phyloP scores from a whole-genome alignment of 1,284 basidiomycete genomes.

The Trichosporon inkin region DNA sequence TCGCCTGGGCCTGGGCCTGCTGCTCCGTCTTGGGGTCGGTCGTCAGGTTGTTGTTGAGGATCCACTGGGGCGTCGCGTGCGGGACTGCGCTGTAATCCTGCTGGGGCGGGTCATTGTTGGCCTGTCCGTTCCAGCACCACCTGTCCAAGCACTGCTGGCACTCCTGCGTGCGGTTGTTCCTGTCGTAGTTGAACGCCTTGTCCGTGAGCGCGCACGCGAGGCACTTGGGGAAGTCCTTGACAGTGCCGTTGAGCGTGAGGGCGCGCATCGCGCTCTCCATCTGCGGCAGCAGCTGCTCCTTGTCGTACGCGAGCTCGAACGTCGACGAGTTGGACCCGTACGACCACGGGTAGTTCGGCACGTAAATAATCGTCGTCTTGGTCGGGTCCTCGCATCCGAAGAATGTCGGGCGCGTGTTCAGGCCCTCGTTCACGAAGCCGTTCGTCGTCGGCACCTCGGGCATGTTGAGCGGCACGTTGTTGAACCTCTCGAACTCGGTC shows the following conservation, averaged over 20 bases:
- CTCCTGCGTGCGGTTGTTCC: constrained; percentile 32
- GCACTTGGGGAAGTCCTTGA: constrained; percentile 46
- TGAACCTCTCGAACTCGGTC: constrained; percentile 26
- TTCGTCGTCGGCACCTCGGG: constrained; percentile 52
- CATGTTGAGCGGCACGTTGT: constrained; percentile 44
- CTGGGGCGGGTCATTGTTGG: constrained; percentile 28
- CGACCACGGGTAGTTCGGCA: constrained; percentile 54
- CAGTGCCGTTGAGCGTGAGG: constrained; percentile 44
- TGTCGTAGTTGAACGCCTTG: constrained; percentile 40
- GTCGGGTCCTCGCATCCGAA: constrained; percentile 48
- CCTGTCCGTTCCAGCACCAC: constrained; percentile 48
- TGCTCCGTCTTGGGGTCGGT: constrained; percentile 10
- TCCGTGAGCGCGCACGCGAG: constrained; percentile 53
- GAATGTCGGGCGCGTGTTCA: constrained; percentile 54
- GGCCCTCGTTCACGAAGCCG: constrained; percentile 55
- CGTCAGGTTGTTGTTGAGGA: constrained; percentile 25
- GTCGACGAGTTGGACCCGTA: constrained; percentile 48
- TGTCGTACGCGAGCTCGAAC: constrained; percentile 49
- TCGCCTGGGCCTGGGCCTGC: constrained; percentile 8
- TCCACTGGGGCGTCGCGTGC: constrained; percentile 33
- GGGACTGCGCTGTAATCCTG: constrained; percentile 20
- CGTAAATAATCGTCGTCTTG: constrained; percentile 51
- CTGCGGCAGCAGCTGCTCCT: constrained; percentile 37
- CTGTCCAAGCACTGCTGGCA: constrained; percentile 48
- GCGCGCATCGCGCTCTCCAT: constrained; percentile 39